Percentiles rank a stretch among this genome's conserved stretches.
Evolutionary conservation across 176 grass and related monocot genomes (phyloP).

Genomic region (Panicum miliaceum): DNA sequence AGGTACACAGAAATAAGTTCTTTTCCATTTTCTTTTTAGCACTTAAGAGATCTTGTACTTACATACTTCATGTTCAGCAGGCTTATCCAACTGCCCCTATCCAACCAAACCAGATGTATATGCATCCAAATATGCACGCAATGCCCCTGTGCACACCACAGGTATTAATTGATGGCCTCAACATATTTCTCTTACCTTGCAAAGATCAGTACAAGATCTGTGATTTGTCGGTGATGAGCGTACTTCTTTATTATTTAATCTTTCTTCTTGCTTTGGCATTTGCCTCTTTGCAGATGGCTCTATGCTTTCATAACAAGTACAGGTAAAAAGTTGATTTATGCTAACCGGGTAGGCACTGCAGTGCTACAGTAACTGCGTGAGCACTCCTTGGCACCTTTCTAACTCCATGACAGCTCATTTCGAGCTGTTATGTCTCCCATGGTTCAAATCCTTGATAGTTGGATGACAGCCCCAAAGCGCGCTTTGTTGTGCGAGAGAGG

Average conservation of each 20-base stretch:
- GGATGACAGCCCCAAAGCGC: background rate
- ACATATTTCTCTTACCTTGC: background rate
- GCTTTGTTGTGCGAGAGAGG: background rate
- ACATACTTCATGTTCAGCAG: slow-evolving; percentile 42
- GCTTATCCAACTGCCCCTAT: slow-evolving; percentile 50
- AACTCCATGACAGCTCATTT: background rate
- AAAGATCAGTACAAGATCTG: background rate
- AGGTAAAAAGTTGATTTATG: background rate
- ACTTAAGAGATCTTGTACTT: slow-evolving; percentile 43
- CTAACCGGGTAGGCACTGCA: background rate
- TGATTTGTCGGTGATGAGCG: background rate
- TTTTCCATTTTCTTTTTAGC: slow-evolving; percentile 36
- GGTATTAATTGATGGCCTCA: slow-evolving; percentile 43
- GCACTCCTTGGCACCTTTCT: background rate
- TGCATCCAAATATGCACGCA: slow-evolving; percentile 65
- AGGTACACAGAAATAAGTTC: slow-evolving; percentile 51
- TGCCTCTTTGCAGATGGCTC: background rate
- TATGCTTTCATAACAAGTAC: background rate
- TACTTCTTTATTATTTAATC: background rate
- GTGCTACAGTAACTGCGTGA: background rate
- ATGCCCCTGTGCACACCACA: slow-evolving; percentile 73
- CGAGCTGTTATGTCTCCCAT: background rate
- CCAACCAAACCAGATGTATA: slow-evolving; percentile 68
- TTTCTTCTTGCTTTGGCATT: background rate
- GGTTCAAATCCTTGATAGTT: slow-evolving; percentile 6